A percentile compares a stretch with the other conserved stretches of the same genome.
Evolutionary conservation across 805 yeast species (phyloP).

Genomic region (Sugiyamaella americana): DNA sequence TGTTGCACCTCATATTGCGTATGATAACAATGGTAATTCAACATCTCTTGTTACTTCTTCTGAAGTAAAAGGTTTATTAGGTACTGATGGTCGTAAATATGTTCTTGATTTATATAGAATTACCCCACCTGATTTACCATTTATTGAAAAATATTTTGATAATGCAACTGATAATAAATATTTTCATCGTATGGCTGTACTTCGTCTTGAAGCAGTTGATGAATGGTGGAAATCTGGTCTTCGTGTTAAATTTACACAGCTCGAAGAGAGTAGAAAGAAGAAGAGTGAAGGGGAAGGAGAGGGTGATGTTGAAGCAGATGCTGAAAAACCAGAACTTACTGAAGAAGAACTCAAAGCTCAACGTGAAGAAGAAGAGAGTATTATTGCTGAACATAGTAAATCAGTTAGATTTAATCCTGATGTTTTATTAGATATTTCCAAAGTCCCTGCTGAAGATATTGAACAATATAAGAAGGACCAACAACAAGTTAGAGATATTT

Average conservation of each 20-base stretch:
- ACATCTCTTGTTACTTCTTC: conserved; percentile 58
- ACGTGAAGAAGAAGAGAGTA: conserved; percentile 26
- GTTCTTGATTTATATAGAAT: conserved; percentile 78
- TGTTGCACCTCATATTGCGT: conserved; percentile 60
- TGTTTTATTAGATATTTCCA: conserved; percentile 42
- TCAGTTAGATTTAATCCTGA: conserved; percentile 63
- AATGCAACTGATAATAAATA: conserved; percentile 40
- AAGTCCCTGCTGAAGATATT: conserved; percentile 34
- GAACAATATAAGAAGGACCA: conserved; percentile 45
- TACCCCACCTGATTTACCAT: conserved; percentile 77
- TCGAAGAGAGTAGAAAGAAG: conserved; percentile 15
- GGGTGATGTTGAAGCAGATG: conserved; percentile 22
- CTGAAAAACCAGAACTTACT: conserved; percentile 30
- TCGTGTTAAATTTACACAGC: conserved; percentile 36
- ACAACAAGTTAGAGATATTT: conserved; percentile 60
- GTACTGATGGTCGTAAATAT: conserved; percentile 80
- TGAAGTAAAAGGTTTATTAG: conserved; percentile 78
- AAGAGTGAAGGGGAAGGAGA: conserved; percentile 13
- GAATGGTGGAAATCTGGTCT: conserved; percentile 80
- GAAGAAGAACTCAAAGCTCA: conserved; percentile 34
- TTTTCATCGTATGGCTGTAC: conserved; percentile 73
- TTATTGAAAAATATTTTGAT: conserved; percentile 53
- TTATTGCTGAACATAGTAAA: conserved; percentile 3
- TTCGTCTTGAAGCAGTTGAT: conserved; percentile 84
- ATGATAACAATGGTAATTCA: conserved; percentile 40